A percentile compares a stretch with the other conserved stretches of the same genome.
Evolutionary conservation across 1,139 yeast species (phyloP).

Genomic region (Suhomyces bolitotheri): DNA sequence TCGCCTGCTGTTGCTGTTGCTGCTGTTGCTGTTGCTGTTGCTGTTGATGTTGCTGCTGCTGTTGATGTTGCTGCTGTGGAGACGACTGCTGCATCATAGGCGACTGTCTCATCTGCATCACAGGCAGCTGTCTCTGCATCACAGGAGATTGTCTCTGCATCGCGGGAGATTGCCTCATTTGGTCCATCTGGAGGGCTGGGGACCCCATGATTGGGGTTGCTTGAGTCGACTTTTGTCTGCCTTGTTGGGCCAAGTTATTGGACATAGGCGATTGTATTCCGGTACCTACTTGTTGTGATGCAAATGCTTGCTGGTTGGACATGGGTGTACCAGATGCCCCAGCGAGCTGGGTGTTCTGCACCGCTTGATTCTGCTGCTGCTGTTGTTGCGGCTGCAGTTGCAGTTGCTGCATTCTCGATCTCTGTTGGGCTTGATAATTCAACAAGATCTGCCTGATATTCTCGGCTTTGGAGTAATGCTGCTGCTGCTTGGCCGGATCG

Average conservation of each 20-base stretch:
- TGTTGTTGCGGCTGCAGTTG: slow-evolving; percentile 12
- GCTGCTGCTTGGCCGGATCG: slow-evolving; percentile 69
- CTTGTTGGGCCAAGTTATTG: slow-evolving; percentile 7
- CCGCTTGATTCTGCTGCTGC: slow-evolving; percentile 9
- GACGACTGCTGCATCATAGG: slow-evolving; percentile 10
- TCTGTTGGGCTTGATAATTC: slow-evolving; percentile 44
- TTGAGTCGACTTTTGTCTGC: slow-evolving; percentile 14
- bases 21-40: slow-evolving; percentile 13
- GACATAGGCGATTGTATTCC: slow-evolving; percentile 10
- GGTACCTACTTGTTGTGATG: slow-evolving; percentile 1
- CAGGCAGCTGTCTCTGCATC: slow-evolving; percentile 13
- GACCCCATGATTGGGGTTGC: slow-evolving; percentile 17
- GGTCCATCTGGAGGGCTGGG: slow-evolving; percentile 12
- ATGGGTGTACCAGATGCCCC: slow-evolving; percentile 1
- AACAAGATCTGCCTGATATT: slow-evolving; percentile 54
- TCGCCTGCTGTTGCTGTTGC: slow-evolving; percentile 11
- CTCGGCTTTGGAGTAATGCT: slow-evolving; percentile 67
- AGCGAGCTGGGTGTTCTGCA: slow-evolving; percentile 8
- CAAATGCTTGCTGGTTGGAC: slow-evolving; percentile 1
- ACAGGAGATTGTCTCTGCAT: slow-evolving; percentile 14
- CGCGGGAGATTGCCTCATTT: slow-evolving; percentile 17
- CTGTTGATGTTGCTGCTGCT: slow-evolving; percentile 13
- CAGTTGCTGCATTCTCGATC: slow-evolving; percentile 21
- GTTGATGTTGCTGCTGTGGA: slow-evolving; percentile 16
- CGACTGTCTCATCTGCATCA: slow-evolving; percentile 10